These are phyloP conservation scores for Pyrus hybrid DNA, from an alignment of 331 rosid genomes.

Conservation along the genomic window DNA sequence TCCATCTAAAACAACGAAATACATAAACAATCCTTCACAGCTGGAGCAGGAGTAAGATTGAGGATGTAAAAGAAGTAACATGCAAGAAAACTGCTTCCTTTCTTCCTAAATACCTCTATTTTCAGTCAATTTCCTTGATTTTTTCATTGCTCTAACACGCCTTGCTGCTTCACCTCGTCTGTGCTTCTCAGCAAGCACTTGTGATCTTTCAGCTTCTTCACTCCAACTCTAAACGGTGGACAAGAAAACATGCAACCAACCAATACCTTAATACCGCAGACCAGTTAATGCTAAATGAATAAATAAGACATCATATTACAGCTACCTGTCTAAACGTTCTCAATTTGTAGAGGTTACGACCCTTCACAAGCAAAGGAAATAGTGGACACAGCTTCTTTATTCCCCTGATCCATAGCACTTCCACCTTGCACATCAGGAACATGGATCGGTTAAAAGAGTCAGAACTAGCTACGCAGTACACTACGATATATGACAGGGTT, in stretches of 20 bases:
- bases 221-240: conserved; percentile 48
- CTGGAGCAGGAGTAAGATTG: not conserved
- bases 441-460: not conserved
- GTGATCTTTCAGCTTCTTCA: conserved; percentile 54
- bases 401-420: conserved; percentile 83
- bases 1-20: conserved; percentile 1
- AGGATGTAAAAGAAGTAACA: not conserved
- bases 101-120: conserved; percentile 27
- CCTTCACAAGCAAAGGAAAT: conserved; percentile 71
- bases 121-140: conserved; percentile 20
- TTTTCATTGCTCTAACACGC: conserved; percentile 39
- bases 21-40: not conserved
- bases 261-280: not conserved
- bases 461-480: not conserved
- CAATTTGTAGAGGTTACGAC: conserved; percentile 72
- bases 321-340: conserved; percentile 67
- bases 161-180: conserved; percentile 69
- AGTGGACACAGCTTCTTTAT: conserved; percentile 43
- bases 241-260: conserved; percentile 17
- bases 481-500: not conserved
- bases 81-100: not conserved
- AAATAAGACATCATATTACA: not conserved
- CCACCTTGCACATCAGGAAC: conserved; percentile 34
- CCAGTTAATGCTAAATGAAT: not conserved
- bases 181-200: conserved; percentile 75